phyloP scores from a whole-genome alignment of 1,284 basidiomycete species.

The Phellinidium pouzarii region DNA sequence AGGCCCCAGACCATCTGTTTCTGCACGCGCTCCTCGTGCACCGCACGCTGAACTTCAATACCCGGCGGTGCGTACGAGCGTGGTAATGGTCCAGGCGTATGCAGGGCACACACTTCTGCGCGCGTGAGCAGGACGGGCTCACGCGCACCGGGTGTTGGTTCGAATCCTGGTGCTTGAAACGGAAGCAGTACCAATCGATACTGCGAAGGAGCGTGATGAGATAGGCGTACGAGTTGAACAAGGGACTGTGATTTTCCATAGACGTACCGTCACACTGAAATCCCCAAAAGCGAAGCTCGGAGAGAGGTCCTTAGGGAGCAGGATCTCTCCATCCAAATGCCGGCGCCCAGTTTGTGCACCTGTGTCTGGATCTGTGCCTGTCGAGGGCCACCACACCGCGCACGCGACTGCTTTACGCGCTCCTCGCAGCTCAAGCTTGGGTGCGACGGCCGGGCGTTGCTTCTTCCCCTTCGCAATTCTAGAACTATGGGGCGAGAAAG shows the following conservation, averaged over 20 bases:
- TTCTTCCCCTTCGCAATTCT: not conserved
- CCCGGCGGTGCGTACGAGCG: conserved; percentile 13
- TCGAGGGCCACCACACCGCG: conserved; percentile 41
- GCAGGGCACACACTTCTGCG: conserved; percentile 22
- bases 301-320: conserved; percentile 39
- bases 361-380: conserved; percentile 24
- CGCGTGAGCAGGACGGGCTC: conserved; percentile 34
- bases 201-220: conserved; percentile 22
- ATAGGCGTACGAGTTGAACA: no score
- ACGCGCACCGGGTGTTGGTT: conserved; percentile 25
- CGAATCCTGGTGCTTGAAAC: conserved; percentile 34
- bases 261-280: conserved; percentile 40
- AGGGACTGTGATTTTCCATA: no score
- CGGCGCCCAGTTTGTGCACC: conserved; percentile 20
- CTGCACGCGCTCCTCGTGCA: conserved; percentile 7
- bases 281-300: conserved; percentile 42
- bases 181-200: conserved; percentile 39
- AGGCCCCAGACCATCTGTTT: conserved; percentile 16
- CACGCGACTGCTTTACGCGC: conserved; percentile 31
- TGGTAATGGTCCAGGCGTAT: not conserved
- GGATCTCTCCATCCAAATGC: conserved; percentile 43
- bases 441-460: conserved; percentile 23
- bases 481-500: not conserved
- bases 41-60: conserved; percentile 6
- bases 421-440: conserved; percentile 10